Base-by-base conservation (phyloP, 208 protist species). In the Tritrichomonas musculus region DNA sequence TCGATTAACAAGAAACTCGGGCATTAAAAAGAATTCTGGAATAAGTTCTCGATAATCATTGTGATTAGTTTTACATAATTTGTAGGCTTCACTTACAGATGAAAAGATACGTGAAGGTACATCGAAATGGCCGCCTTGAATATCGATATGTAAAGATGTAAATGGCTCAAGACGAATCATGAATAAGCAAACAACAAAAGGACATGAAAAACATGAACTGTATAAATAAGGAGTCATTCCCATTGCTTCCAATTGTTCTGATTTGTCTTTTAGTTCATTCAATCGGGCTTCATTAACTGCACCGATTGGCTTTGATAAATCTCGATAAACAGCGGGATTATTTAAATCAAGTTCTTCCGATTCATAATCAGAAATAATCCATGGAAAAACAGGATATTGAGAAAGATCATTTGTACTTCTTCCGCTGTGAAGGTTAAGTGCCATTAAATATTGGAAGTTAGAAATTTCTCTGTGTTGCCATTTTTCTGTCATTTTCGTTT, bases 371-470 rank as follows among this genome's bases (percentile, higher is more conserved):
- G 8, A 20, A 30, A 82, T n/a, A 25, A 82, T 5, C 41, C 33
- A 82, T 53, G 73, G 73, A 3, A 50, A 53, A n/a, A 82, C 5
- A 25, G 94, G 94, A 92, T 96, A 96, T 96, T 99, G 98, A 14
- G 97, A 97, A 30, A 99, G 93, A 96, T 99, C 98, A 95, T 98
- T 99, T 93, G 98, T 95, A 0, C 97, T 97, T 44, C 98, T 96
- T 9, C 98, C 98, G 25, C 97, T 97, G 47, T 99, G 95, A 0
- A 97, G 97, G 95, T 99, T 99, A 36, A 99, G 96, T 73, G 96
- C 96, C 95, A 99, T 96, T 20, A 99, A 94, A 95, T 99, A 99
- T 41, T 99, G 98, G 96, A 99, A 99, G 94, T 99, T 99, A 4
- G 73, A 82, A 8, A 82, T 82, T 9, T 82, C 41, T n/a, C 39